Evolutionary conservation across 805 yeast species (phyloP).

Genomic region (Scheffersomyces lignosus): DNA sequence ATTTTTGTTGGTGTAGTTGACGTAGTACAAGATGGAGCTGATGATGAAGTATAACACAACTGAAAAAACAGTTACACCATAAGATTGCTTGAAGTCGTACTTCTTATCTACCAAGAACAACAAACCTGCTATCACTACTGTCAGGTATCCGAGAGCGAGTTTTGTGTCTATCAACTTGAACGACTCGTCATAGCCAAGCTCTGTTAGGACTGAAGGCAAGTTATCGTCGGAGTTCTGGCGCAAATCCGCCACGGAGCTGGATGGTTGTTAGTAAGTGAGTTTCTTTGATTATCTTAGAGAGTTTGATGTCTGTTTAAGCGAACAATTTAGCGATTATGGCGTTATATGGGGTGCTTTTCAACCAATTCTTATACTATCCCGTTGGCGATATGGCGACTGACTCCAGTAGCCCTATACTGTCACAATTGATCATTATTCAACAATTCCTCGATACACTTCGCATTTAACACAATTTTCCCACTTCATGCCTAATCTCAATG

Average conservation of each 20-base stretch:
- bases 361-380: too few species aligned
- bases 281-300: too few species aligned
- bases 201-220: conserved; percentile 39
- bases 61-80: conserved; percentile 31
- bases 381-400: too few species aligned
- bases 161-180: conserved; percentile 47
- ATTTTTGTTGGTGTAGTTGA: conserved; percentile 41
- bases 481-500: too few species aligned
- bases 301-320: too few species aligned
- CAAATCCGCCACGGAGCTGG: conserved; percentile 48
- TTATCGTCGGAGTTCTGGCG: conserved; percentile 52
- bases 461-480: too few species aligned
- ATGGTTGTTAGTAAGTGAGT: too few species aligned
- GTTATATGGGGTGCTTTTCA: too few species aligned
- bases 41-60: conserved; percentile 39
- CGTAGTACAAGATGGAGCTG: conserved; percentile 32
- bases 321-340: too few species aligned
- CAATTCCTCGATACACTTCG: too few species aligned
- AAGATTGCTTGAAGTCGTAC: conserved; percentile 41
- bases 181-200: conserved; percentile 49
- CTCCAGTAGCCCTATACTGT: too few species aligned
- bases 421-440: too few species aligned
- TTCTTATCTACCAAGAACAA: conserved; percentile 52
- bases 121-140: conserved; percentile 47
- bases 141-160: conserved; percentile 48